Evolutionary conservation across 2,329 filamentous ascomycete genomes (phyloP).

Genomic region (Aspergillus sp.): DNA sequence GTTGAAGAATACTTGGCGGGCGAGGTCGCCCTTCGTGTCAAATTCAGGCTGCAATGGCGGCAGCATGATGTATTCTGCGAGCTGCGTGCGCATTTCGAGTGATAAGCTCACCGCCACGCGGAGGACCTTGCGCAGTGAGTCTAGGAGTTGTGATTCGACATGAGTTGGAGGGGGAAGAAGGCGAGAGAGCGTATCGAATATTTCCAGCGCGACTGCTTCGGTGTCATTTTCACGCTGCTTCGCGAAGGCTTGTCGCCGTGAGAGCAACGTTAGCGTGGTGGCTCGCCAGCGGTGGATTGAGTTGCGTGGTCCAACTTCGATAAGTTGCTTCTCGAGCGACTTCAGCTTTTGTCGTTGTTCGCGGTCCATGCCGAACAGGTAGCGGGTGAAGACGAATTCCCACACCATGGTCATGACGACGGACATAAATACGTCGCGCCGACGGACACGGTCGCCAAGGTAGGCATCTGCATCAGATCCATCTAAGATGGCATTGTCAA

Average conservation of each 20-base stretch:
- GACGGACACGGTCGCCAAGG: constrained; percentile 80
- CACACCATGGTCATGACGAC: constrained; percentile 99
- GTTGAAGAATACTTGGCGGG: constrained; percentile 87
- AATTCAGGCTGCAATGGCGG: constrained; percentile 93
- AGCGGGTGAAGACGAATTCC: constrained; percentile 97
- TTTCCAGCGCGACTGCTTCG: constrained; percentile 89
- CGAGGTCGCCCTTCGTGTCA: constrained; percentile 86
- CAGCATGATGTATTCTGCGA: constrained; percentile 98
- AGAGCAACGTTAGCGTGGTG: constrained; percentile 85
- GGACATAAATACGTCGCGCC: constrained; percentile 96
- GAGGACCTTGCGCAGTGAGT: constrained; percentile 84
- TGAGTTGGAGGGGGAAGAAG: constrained; percentile 85
- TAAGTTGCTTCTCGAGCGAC: constrained; percentile 85
- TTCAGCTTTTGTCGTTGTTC: constrained; percentile 98
- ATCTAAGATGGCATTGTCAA: constrained; percentile 92
- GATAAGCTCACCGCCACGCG: constrained; percentile 84
- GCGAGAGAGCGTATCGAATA: constrained; percentile 78
- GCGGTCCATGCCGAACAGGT: constrained; percentile 97
- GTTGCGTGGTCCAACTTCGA: constrained; percentile 79
- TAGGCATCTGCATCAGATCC: constrained; percentile 89
- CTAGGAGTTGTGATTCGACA: constrained; percentile 75
- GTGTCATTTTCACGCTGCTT: constrained; percentile 85
- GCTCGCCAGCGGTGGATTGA: constrained; percentile 98
- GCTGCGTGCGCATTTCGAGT: constrained; percentile 95
- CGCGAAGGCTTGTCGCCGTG: constrained; percentile 75